These are phyloP conservation scores for Saturnispora sanitii DNA, from an alignment of 805 yeast species.

Conservation along the genomic window DNA sequence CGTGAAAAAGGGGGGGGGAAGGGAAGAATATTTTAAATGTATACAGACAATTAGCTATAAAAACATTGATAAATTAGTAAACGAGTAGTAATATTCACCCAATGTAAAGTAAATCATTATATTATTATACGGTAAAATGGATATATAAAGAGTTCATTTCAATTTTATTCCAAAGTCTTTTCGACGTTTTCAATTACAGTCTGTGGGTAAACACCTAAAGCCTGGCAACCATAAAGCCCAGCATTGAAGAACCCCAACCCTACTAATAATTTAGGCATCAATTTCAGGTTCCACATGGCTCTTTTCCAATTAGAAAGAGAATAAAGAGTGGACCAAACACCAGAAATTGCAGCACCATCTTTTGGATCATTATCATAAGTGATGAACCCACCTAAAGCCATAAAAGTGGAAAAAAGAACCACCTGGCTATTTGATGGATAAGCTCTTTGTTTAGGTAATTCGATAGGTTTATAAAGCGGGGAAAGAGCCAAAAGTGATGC, in stretches of 20 bases:
- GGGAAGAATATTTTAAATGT: too few species aligned
- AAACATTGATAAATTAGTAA: too few species aligned
- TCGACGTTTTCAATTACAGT: neutral
- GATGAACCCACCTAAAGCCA: slow-evolving; percentile 63
- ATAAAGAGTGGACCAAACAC: slow-evolving; percentile 77
- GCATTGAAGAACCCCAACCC: slow-evolving; percentile 54
- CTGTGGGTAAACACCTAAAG: neutral
- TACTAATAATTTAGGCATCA: slow-evolving; percentile 53
- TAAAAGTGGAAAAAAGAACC: slow-evolving; percentile 49
- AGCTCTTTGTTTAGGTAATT: slow-evolving; percentile 10
- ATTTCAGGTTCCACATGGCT: slow-evolving; percentile 42
- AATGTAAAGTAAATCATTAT: too few species aligned
- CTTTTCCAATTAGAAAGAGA: slow-evolving; percentile 59
- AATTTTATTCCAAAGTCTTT: too few species aligned
- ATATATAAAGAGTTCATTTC: too few species aligned
- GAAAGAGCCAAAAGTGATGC: slow-evolving; percentile 27
- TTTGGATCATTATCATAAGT: slow-evolving; percentile 64
- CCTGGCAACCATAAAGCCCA: slow-evolving; percentile 54
- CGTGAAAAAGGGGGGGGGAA: too few species aligned
- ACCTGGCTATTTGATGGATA: slow-evolving; percentile 22
- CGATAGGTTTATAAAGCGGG: slow-evolving; percentile 17
- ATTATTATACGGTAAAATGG: too few species aligned
- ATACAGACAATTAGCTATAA: too few species aligned
- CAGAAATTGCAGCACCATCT: slow-evolving; percentile 71
- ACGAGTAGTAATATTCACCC: too few species aligned